Evolutionary conservation across 305 asterid species (phyloP).

Genomic region (Fraxinus sp.): DNA sequence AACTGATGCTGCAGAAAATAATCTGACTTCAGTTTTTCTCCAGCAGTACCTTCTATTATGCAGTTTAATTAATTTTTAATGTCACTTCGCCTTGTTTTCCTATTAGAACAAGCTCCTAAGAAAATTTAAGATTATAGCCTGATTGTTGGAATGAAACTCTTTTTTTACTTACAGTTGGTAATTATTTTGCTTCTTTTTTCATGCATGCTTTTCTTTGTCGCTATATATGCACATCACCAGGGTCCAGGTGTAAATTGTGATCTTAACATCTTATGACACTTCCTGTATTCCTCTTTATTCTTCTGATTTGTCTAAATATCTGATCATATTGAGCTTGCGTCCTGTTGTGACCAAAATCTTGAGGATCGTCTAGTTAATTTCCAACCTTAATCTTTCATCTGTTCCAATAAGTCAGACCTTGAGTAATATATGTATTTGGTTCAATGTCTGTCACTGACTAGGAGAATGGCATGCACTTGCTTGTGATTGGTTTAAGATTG

Average conservation of each 20-base stretch:
- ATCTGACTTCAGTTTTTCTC: background rate
- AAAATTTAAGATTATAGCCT: background rate
- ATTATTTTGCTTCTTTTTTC: background rate
- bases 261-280: background rate
- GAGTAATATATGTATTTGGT: background rate
- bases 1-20: background rate
- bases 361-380: background rate
- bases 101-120: background rate
- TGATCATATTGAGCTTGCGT: slow-evolving; percentile 10
- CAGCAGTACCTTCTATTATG: background rate
- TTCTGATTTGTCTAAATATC: background rate
- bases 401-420: background rate
- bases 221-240: background rate
- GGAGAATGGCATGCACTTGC: background rate
- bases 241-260: background rate
- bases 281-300: background rate
- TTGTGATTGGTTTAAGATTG: background rate
- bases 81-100: background rate
- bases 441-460: background rate
- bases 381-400: background rate
- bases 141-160: background rate
- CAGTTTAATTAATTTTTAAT: background rate
- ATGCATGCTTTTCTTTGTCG: background rate
- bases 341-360: slow-evolving; percentile 1
- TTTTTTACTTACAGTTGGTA: background rate